phyloP scores from a whole-genome alignment of 139 green algal species.

The Microglena sp. region DNA sequence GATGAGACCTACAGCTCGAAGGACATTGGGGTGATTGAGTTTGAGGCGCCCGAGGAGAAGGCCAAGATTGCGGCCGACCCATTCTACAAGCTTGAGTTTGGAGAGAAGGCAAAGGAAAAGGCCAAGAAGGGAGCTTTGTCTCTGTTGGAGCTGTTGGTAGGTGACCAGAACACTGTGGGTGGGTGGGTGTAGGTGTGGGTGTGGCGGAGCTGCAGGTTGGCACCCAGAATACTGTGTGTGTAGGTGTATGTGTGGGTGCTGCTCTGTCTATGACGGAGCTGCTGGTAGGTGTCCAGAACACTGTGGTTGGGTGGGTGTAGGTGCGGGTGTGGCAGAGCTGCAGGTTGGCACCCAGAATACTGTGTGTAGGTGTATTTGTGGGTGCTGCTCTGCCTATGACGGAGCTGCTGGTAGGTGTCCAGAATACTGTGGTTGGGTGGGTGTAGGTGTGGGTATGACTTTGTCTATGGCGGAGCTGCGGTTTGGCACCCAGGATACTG shows the following conservation, averaged over 20 bases:
- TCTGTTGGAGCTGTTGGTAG: constrained; percentile 5
- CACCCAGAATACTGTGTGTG: not conserved
- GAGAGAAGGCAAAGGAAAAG: not conserved
- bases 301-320: not conserved
- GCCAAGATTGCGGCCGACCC: not conserved
- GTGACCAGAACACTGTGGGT: too few species aligned
- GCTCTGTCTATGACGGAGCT: not conserved
- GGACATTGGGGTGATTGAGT: constrained; percentile 45
- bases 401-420: too few species aligned
- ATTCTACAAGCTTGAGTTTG: not conserved
- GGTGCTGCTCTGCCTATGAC: not conserved
- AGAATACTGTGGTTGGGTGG: not conserved
- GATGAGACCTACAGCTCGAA: constrained; percentile 45
- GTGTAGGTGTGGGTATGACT: not conserved
- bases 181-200: too few species aligned
- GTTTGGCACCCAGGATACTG: too few species aligned
- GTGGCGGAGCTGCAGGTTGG: too few species aligned
- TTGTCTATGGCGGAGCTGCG: too few species aligned
- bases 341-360: too few species aligned
- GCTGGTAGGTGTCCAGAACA: not conserved
- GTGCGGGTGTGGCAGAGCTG: not conserved
- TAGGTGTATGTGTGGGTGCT: not conserved
- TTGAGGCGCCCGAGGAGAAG: constrained; percentile 11
- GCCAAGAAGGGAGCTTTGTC: not conserved
- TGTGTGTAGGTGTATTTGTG: not conserved